phyloP scores from a whole-genome alignment of 1,284 basidiomycete genomes.

The Marasmius fiardii region DNA sequence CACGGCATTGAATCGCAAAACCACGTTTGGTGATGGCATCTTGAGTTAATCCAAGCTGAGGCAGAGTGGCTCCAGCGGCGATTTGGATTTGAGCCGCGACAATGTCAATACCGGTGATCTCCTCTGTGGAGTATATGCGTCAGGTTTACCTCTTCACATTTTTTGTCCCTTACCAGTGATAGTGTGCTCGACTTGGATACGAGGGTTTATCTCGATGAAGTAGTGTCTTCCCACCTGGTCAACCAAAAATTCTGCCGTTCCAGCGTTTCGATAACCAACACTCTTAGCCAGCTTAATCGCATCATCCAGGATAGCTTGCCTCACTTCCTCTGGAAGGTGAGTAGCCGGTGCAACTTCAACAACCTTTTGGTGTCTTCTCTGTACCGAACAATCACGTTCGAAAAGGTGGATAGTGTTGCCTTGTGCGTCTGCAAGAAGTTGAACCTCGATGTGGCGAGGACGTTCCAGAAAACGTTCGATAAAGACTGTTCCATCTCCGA shows the following conservation, averaged over 20 bases:
- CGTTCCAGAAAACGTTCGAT: slow-evolving; percentile 97
- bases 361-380: slow-evolving; percentile 97
- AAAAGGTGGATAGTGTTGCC: slow-evolving; percentile 97
- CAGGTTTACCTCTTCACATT: neutral
- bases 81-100: slow-evolving; percentile 99
- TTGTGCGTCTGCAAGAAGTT: slow-evolving; percentile 85
- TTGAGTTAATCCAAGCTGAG: slow-evolving; percentile 96
- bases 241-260: slow-evolving; percentile 96
- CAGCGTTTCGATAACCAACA: slow-evolving; percentile 94
- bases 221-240: slow-evolving; percentile 95
- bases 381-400: slow-evolving; percentile 98
- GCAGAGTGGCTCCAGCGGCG: slow-evolving; percentile 93
- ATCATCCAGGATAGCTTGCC: slow-evolving; percentile 84
- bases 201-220: slow-evolving; percentile 98
- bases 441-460: slow-evolving; percentile 97
- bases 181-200: slow-evolving; percentile 98
- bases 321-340: slow-evolving; percentile 88
- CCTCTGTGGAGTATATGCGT: slow-evolving; percentile 53
- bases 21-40: slow-evolving; percentile 95
- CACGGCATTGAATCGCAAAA: slow-evolving; percentile 97
- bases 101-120: slow-evolving; percentile 98
- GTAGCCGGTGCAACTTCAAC: slow-evolving; percentile 98
- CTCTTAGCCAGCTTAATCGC: slow-evolving; percentile 95
- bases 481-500: slow-evolving; percentile 98
- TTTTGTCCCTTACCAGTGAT: slow-evolving; percentile 69